Percentiles rank a stretch among this genome's conserved stretches.
phyloP scores from a whole-genome alignment of 768 basidiomycete species.

The Suillus ampliporus region DNA sequence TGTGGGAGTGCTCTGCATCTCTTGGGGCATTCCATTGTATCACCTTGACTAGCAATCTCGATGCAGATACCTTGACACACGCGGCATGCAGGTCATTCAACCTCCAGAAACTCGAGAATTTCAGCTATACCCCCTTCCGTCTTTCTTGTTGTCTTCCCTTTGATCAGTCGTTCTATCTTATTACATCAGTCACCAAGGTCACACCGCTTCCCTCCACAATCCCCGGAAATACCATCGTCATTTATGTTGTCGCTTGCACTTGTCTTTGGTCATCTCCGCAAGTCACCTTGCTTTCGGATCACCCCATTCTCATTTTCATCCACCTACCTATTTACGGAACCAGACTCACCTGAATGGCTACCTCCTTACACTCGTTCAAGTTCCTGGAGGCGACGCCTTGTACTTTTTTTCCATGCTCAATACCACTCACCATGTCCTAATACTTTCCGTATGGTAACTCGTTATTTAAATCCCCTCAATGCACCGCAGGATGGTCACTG shows the following conservation, averaged over 20 bases:
- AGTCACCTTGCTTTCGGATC: constrained; percentile 19
- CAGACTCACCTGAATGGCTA: constrained; percentile 31
- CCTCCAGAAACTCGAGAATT: background rate
- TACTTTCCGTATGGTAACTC: constrained; percentile 41
- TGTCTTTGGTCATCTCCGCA: constrained; percentile 30
- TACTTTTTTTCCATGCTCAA: constrained; percentile 40
- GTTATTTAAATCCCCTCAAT: constrained; percentile 29
- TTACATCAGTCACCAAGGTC: constrained; percentile 29
- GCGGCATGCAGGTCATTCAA: constrained; percentile 3
- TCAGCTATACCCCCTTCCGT: background rate
- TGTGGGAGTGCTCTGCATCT: constrained; percentile 11
- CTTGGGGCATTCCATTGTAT: constrained; percentile 26
- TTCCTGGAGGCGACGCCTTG: constrained; percentile 36
- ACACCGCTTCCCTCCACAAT: constrained; percentile 24
- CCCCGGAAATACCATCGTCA: constrained; percentile 19
- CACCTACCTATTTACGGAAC: constrained; percentile 20
- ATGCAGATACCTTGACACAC: constrained; percentile 6
- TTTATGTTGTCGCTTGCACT: constrained; percentile 30
- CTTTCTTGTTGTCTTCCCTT: constrained; percentile 16
- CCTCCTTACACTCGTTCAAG: constrained; percentile 36
- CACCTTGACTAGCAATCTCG: constrained; percentile 13
- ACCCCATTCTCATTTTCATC: constrained; percentile 13
- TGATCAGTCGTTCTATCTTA: constrained; percentile 32
- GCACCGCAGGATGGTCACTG: constrained; percentile 4
- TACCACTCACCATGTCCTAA: constrained; percentile 43